Conservation (phyloP, 805 yeast genomes). For the Yamadazyma kitorensis region DNA sequence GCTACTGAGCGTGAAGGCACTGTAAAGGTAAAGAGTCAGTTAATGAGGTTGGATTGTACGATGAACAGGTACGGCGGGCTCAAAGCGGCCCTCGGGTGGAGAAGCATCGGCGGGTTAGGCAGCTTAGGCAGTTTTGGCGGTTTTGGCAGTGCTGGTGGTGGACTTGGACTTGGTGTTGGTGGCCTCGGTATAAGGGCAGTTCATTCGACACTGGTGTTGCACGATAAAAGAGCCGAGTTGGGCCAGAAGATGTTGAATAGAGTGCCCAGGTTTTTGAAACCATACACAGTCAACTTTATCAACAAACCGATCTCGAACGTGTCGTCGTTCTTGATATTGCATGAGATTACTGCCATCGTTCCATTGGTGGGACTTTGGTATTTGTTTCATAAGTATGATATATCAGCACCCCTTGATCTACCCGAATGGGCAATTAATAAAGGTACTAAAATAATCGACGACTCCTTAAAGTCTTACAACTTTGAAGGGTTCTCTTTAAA, state of each 20-base stretch:
- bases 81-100: too few relatives aligned
- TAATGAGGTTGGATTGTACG: too few relatives aligned
- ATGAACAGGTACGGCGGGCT: too few relatives aligned
- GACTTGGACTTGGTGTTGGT: background rate
- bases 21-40: too few relatives aligned
- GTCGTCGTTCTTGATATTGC: slow-evolving; percentile 63
- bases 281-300: slow-evolving; percentile 48
- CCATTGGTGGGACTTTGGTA: slow-evolving; percentile 73
- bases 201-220: background rate
- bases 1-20: too few relatives aligned
- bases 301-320: slow-evolving; percentile 60
- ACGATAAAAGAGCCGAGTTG: slow-evolving; percentile 11
- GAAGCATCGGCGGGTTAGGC: too few relatives aligned
- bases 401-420: slow-evolving; percentile 50
- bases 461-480: slow-evolving; percentile 40
- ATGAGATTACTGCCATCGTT: slow-evolving; percentile 70
- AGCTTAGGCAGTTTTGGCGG: too few relatives aligned
- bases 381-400: slow-evolving; percentile 51
- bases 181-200: too few relatives aligned
- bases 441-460: slow-evolving; percentile 58
- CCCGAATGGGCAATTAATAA: slow-evolving; percentile 61
- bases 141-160: background rate
- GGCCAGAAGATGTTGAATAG: slow-evolving; percentile 21
- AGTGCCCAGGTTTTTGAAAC: slow-evolving; percentile 50
- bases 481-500: slow-evolving; percentile 36